phyloP scores from a whole-genome alignment of 305 asterid species.

The Fraxinus floribunda region DNA sequence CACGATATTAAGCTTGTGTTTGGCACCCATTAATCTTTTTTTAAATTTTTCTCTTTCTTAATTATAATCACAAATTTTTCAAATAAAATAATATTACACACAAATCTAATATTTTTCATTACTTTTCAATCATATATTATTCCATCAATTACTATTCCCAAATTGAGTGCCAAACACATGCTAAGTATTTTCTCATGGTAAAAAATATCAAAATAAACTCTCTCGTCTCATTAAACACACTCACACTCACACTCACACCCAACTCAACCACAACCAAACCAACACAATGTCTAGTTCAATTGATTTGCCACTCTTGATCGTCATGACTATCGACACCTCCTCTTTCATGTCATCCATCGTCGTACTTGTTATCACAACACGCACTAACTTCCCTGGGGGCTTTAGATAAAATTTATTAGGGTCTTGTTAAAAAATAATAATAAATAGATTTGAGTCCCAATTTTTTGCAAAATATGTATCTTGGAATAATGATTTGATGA shows the following conservation, averaged over 20 bases:
- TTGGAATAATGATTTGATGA: too few species aligned
- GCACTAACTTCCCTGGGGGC: neutral
- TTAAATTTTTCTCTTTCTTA: too few species aligned
- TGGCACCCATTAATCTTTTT: too few species aligned
- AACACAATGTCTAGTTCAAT: neutral
- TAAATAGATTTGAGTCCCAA: too few species aligned
- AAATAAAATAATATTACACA: too few species aligned
- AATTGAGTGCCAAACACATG: too few species aligned
- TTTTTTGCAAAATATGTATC: too few species aligned
- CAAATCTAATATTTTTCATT: too few species aligned
- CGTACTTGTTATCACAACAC: neutral
- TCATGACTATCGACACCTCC: neutral
- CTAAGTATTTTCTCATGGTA: neutral
- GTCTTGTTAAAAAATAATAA: neutral
- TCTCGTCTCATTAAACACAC: neutral
- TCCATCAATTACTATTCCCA: too few species aligned
- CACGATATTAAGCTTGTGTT: too few species aligned
- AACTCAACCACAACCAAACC: neutral
- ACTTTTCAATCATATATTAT: too few species aligned
- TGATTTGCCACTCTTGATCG: neutral
- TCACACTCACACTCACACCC: neutral
- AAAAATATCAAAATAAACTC: neutral
- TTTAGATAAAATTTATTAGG: neutral
- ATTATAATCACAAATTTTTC: too few species aligned
- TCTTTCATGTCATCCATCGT: neutral